Percentiles rank a stretch among this genome's conserved stretches.
Conservation (phyloP, 2,329 filamentous ascomycete species). For the Parafenestella ontariensis region DNA sequence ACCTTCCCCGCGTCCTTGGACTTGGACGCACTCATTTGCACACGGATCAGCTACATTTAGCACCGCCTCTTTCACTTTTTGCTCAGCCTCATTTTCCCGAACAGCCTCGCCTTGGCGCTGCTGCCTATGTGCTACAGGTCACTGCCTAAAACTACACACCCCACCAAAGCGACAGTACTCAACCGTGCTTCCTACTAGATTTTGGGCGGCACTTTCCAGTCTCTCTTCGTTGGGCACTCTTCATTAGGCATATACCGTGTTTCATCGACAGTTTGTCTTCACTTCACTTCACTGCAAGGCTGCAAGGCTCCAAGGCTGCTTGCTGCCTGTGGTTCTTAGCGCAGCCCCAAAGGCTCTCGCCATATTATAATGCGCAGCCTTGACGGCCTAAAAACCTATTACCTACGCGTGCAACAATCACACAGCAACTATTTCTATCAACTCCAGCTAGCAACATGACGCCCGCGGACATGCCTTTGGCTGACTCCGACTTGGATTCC, state of each 20-base stretch:
- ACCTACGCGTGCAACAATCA: not conserved
- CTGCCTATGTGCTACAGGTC: not conserved
- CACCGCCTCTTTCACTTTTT: not conserved
- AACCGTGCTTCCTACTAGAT: not conserved
- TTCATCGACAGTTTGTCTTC: not conserved
- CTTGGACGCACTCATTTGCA: not conserved
- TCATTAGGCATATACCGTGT: too few species aligned
- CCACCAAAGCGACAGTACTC: not conserved
- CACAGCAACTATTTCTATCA: not conserved
- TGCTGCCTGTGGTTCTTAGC: not conserved
- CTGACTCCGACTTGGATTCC: not conserved
- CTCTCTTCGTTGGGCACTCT: not conserved
- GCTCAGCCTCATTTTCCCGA: not conserved
- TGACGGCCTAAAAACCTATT: not conserved
- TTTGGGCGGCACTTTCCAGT: not conserved
- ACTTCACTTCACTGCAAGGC: not conserved
- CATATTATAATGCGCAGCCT: not conserved
- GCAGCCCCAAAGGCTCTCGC: not conserved
- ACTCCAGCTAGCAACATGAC: not conserved
- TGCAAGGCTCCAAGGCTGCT: not conserved
- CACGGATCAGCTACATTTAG: not conserved
- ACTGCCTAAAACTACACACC: not conserved
- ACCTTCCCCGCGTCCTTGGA: not conserved
- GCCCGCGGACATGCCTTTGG: not conserved
- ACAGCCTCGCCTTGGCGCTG: conserved; percentile 5